These are phyloP conservation scores for Rhodotorula toruloides DNA, from an alignment of 768 basidiomycete genomes.

Conservation along the genomic window DNA sequence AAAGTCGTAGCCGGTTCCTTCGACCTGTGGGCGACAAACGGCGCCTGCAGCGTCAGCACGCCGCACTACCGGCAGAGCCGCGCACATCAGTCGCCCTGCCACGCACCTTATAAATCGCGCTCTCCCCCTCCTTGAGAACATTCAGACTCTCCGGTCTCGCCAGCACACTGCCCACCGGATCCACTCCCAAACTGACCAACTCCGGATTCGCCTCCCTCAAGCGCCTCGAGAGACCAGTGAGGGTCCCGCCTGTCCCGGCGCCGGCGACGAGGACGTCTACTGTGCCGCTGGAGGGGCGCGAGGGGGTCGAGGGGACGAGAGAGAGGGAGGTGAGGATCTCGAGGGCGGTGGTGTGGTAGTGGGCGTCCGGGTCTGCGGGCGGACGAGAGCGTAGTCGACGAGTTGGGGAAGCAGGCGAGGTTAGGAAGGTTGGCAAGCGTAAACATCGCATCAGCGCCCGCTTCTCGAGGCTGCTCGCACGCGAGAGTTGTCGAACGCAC, in stretches of 20 bases:
- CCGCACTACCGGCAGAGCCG: background rate
- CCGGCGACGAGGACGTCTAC: slow-evolving; percentile 77
- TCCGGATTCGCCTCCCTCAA: slow-evolving; percentile 75
- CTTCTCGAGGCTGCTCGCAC: background rate
- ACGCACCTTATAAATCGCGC: slow-evolving; percentile 54
- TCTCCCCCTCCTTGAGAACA: slow-evolving; percentile 49
- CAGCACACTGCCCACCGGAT: slow-evolving; percentile 91
- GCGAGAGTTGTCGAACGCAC: slow-evolving; percentile 51
- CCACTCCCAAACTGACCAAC: slow-evolving; percentile 74
- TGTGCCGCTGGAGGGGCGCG: slow-evolving; percentile 53
- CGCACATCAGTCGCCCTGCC: background rate
- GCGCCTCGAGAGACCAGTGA: slow-evolving; percentile 77
- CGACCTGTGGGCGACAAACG: slow-evolving; percentile 51
- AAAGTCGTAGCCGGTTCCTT: slow-evolving; percentile 74
- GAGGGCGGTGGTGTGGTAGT: slow-evolving; percentile 81
- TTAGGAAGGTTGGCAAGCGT: background rate
- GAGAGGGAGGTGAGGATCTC: slow-evolving; percentile 81
- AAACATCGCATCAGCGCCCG: background rate
- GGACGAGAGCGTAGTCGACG: no score
- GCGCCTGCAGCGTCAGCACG: background rate
- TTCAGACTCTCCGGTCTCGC: slow-evolving; percentile 68
- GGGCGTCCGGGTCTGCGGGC: slow-evolving; percentile 53
- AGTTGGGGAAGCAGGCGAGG: no score
- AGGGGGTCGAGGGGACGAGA: slow-evolving; percentile 80
- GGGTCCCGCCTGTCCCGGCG: slow-evolving; percentile 91